These are phyloP conservation scores for Amaranthus palmeri DNA, from an alignment of 148 eudicot genomes.

Conservation along the genomic window DNA sequence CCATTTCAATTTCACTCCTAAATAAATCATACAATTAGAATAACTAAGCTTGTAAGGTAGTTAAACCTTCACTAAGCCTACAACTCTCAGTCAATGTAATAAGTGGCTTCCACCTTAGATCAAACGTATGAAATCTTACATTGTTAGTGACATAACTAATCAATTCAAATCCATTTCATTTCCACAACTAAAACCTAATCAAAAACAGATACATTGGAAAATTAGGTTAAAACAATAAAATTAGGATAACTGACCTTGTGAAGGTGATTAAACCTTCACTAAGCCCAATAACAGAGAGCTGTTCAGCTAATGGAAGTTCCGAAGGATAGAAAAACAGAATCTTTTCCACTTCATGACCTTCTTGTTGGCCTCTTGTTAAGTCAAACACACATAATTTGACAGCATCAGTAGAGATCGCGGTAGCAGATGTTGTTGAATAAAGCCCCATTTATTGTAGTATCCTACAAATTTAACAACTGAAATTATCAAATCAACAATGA, in stretches of 20 bases:
- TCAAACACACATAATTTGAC: constrained; percentile 86
- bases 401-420: constrained; percentile 41
- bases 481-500: constrained; percentile 11
- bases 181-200: no score
- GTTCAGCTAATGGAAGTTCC: constrained; percentile 59
- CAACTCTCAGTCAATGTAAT: no score
- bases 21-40: background rate
- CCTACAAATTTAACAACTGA: constrained; percentile 14
- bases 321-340: constrained; percentile 78
- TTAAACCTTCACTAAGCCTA: constrained; percentile 92
- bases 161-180: no score
- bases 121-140: no score
- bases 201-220: background rate
- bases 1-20: background rate
- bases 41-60: constrained; percentile 78
- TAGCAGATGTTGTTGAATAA: constrained; percentile 34
- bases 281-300: constrained; percentile 87
- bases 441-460: constrained; percentile 50
- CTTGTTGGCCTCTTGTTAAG: constrained; percentile 76
- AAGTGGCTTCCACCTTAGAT: no score
- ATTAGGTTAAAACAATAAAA: background rate
- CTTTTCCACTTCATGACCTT: constrained; percentile 88
- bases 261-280: constrained; percentile 95
- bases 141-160: no score
- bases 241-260: constrained; percentile 51